Conservation (phyloP, 2,329 filamentous ascomycete species). For the Rhytidhysteron rufulum region DNA sequence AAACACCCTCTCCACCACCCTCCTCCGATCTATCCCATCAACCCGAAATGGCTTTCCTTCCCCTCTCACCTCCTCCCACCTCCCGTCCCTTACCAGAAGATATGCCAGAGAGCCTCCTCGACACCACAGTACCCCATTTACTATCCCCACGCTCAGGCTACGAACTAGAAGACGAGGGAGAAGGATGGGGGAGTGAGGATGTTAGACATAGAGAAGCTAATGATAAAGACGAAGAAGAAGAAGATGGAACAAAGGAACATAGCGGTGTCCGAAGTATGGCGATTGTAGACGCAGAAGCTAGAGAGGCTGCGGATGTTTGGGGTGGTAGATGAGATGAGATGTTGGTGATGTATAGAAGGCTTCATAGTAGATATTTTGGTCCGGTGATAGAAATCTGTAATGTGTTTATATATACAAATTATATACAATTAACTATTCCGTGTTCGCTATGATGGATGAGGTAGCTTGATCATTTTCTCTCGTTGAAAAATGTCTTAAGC, state of each 20-base stretch:
- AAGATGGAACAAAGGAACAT: not conserved
- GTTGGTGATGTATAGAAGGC: not conserved
- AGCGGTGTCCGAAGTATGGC: not conserved
- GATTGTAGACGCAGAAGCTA: conserved; percentile 17
- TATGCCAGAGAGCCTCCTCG: conserved; percentile 1
- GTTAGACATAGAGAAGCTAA: too few relatives aligned
- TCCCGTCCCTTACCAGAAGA: not conserved
- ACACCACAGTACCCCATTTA: not conserved
- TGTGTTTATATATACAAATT: too few relatives aligned
- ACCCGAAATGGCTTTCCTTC: conserved; percentile 1
- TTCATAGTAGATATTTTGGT: too few relatives aligned
- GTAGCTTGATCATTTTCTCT: too few relatives aligned
- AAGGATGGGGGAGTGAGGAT: not conserved
- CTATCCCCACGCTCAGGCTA: not conserved
- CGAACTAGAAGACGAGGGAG: not conserved
- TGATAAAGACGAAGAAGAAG: not conserved
- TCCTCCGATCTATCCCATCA: conserved; percentile 16
- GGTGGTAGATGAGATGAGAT: conserved; percentile 15
- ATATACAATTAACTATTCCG: too few relatives aligned
- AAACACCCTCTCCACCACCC: conserved; percentile 21
- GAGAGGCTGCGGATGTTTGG: conserved; percentile 35
- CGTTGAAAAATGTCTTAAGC: too few relatives aligned
- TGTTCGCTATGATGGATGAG: too few relatives aligned
- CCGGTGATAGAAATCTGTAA: too few relatives aligned
- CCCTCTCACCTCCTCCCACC: conserved; percentile 1